Evolutionary conservation across 805 yeast genomes (phyloP).

Genomic region (Candida jianshihensis): DNA sequence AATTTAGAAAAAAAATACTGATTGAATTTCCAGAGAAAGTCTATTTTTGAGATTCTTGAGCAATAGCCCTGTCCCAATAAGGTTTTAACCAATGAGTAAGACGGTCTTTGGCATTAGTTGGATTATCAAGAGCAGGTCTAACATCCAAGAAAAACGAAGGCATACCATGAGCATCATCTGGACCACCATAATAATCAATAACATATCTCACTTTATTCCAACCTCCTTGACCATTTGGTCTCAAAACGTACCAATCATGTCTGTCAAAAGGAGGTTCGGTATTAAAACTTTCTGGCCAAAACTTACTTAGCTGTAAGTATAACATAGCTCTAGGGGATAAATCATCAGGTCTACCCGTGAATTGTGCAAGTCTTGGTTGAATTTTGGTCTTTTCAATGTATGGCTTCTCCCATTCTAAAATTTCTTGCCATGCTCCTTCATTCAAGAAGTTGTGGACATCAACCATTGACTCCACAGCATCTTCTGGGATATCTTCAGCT

Average conservation of each 20-base stretch:
- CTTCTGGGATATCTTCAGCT: conserved; percentile 81
- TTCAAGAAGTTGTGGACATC: conserved; percentile 92
- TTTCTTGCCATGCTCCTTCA: conserved; percentile 97
- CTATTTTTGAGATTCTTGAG: conserved; percentile 32
- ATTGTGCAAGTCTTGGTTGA: conserved; percentile 73
- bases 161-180: conserved; percentile 82
- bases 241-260: conserved; percentile 95
- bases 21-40: too few relatives aligned
- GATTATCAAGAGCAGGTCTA: conserved; percentile 83
- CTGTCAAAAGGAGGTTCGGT: conserved; percentile 91
- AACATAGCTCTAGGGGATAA: conserved; percentile 78
- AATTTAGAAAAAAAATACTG: too few relatives aligned
- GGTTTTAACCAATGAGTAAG: conserved; percentile 61
- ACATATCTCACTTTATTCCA: conserved; percentile 83
- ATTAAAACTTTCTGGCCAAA: conserved; percentile 68
- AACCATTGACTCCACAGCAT: conserved; percentile 95
- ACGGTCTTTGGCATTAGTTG: conserved; percentile 61
- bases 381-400: conserved; percentile 47
- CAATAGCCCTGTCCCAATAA: conserved; percentile 61
- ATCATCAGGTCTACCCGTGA: conserved; percentile 89
- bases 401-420: conserved; percentile 82
- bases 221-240: conserved; percentile 40
- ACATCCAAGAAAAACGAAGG: conserved; percentile 92
- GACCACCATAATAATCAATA: conserved; percentile 94
- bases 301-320: conserved; percentile 55